Evolutionary conservation across 2,329 filamentous ascomycete genomes (phyloP), one percentile per base, ranked within the genome.

Genomic region (Ophiostoma australiae): DNA sequence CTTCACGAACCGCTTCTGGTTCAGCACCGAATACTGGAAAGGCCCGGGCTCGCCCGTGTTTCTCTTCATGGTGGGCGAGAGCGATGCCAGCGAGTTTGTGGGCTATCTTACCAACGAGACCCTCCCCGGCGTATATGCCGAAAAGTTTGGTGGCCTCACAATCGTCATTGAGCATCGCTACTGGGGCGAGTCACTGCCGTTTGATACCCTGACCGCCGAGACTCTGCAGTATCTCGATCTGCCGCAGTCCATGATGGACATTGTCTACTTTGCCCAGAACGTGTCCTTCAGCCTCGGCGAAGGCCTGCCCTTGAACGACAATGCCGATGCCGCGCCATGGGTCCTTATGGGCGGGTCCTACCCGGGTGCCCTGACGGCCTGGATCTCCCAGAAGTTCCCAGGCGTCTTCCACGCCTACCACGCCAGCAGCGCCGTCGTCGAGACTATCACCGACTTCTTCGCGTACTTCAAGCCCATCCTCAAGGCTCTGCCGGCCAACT

Each of bases 351-450:
- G 86, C 27, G 85, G 85, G 17, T 86, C 84, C 2, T 88, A 88
- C 76, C 81, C 82, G 37, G 86, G 85, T 67, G 85, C 85, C 0
- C 78, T 88, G 63, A 77, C 85, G 1, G 85, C 82, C 0, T 87
- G 85, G 85, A 81, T 82, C 3, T 82, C 82, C 23, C 79, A 80
- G 15, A 78, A 82, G 20, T 81, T 82, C 13, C 84, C 85, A 0
- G 85, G 84, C 20, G 87, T 84, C 0, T 85, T 84, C 77, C 87
- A 85, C 85, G 84, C 85, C 0, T 87, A 87, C 75, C 84, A 85
- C 73, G 83, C 85, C 27, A 85, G 84, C 15, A 86, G 84, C 75
- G 86, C 84, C 1, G 83, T 85, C 0, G 86, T 87, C 0, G 77
- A 88, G 77, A 80, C 83, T 0, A 79, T 87, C n/a, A 78, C 80